A percentile compares a stretch with the other conserved stretches of the same genome.
Conservation (phyloP, 495 filamentous ascomycete species). For the Glonium stellatum region DNA sequence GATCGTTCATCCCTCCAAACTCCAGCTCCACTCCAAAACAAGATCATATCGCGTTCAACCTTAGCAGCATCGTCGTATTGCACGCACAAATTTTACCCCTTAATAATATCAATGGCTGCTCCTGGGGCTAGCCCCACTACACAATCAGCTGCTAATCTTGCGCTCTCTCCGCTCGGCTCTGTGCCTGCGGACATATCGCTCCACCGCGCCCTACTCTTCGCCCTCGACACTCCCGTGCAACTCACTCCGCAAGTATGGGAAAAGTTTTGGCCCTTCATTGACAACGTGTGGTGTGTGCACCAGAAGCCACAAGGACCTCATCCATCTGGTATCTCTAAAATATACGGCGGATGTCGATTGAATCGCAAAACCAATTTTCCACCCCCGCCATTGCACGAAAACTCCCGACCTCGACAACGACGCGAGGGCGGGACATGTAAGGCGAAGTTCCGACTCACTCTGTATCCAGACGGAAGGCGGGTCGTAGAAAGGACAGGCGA, state of each 20-base stretch:
- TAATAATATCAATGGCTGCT: background rate
- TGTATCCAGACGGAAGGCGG: slow-evolving; percentile 12
- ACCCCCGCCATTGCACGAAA: slow-evolving; percentile 7
- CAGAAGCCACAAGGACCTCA: slow-evolving; percentile 12
- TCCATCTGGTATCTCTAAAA: slow-evolving; percentile 14
- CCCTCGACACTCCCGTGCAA: slow-evolving; percentile 19
- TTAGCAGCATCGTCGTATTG: too few relatives aligned
- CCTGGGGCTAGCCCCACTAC: background rate
- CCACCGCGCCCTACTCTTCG: slow-evolving; percentile 23
- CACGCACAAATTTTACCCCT: too few relatives aligned
- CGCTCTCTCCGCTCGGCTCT: slow-evolving; percentile 15
- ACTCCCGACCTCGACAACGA: slow-evolving; percentile 10
- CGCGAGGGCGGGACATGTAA: slow-evolving; percentile 21
- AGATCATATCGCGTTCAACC: too few relatives aligned
- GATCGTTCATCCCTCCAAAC: background rate
- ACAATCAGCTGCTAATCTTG: background rate
- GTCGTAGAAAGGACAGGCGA: slow-evolving; percentile 14
- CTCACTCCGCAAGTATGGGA: slow-evolving; percentile 14
- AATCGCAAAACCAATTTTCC: slow-evolving; percentile 15
- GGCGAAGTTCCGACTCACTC: slow-evolving; percentile 19
- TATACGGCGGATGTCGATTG: slow-evolving; percentile 19
- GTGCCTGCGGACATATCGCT: slow-evolving; percentile 17
- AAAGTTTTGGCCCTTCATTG: slow-evolving; percentile 22
- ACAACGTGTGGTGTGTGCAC: slow-evolving; percentile 22
- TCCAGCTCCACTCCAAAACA: too few relatives aligned